These are phyloP conservation scores for Daedalea quercina DNA, from an alignment of 768 basidiomycete genomes.

Conservation along the genomic window DNA sequence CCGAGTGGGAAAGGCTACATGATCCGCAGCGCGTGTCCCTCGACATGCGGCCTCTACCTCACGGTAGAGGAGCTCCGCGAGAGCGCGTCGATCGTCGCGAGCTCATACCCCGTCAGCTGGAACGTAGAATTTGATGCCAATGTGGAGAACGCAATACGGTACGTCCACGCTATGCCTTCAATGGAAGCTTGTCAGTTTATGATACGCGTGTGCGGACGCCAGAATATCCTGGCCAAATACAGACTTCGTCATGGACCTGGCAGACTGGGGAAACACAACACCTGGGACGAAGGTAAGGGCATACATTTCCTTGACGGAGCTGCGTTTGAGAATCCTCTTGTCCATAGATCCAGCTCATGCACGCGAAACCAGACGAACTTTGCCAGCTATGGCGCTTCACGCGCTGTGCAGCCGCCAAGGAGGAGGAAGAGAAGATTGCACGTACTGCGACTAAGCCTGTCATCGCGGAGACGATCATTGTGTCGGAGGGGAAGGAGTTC, in stretches of 20 bases:
- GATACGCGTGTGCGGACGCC: neutral
- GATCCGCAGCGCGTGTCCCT: slow-evolving; percentile 10
- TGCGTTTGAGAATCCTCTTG: neutral
- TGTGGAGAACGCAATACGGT: slow-evolving; percentile 12
- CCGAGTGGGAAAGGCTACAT: slow-evolving; percentile 20
- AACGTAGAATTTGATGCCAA: slow-evolving; percentile 12
- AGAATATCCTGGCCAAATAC: slow-evolving; percentile 21
- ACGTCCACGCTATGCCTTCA: neutral
- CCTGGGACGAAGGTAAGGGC: slow-evolving; percentile 16
- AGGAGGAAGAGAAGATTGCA: slow-evolving; percentile 8
- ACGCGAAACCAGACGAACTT: slow-evolving; percentile 7
- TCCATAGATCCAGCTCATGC: slow-evolving; percentile 16
- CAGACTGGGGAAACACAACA: slow-evolving; percentile 12
- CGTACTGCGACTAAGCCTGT: slow-evolving; percentile 9
- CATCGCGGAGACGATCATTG: slow-evolving; percentile 17
- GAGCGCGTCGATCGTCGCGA: slow-evolving; percentile 14
- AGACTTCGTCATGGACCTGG: slow-evolving; percentile 15
- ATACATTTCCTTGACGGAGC: neutral
- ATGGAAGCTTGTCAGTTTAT: neutral
- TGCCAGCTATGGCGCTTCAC: slow-evolving; percentile 19
- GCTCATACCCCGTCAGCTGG: slow-evolving; percentile 21
- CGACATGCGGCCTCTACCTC: slow-evolving; percentile 11
- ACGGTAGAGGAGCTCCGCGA: slow-evolving; percentile 14
- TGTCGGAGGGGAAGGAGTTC: slow-evolving; percentile 16
- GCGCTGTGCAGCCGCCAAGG: slow-evolving; percentile 11